Evolutionary conservation across 1,139 yeast species (phyloP).

Genomic region (Yarrowia galli): DNA sequence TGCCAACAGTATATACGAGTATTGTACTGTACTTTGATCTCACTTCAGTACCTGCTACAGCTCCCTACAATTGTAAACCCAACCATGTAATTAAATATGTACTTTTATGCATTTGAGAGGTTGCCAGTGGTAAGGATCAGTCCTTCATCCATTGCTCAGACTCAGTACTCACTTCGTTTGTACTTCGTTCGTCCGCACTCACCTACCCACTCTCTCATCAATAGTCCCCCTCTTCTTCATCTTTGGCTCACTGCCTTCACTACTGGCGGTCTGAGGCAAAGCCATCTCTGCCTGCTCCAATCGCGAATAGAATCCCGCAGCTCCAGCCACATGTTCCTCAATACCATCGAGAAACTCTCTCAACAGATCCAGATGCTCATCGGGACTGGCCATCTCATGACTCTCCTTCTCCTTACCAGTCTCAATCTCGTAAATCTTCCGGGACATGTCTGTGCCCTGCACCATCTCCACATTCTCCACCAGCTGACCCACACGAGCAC

Average conservation of each 20-base stretch:
- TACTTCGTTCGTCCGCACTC: background rate
- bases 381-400: background rate
- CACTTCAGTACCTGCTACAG: no score
- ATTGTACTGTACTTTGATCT: no score
- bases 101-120: slow-evolving; percentile 13
- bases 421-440: slow-evolving; percentile 7
- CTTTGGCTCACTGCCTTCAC: background rate
- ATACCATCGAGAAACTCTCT: background rate
- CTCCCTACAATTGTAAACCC: no score
- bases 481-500: slow-evolving; percentile 13
- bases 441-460: background rate
- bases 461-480: slow-evolving; percentile 10
- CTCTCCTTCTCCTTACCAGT: background rate
- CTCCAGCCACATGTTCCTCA: slow-evolving; percentile 6
- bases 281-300: slow-evolving; percentile 15
- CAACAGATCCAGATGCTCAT: slow-evolving; percentile 3
- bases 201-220: background rate
- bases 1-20: no score
- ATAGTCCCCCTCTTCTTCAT: background rate
- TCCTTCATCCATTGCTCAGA: no score
- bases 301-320: slow-evolving; percentile 1
- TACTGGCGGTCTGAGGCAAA: slow-evolving; percentile 12
- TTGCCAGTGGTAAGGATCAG: no score
- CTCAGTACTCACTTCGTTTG: background rate
- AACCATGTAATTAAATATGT: slow-evolving; percentile 16